A percentile compares a stretch with the other conserved stretches of the same genome.
phyloP scores from a whole-genome alignment of 1,284 basidiomycete genomes.

The Apiotrichum siamense region DNA sequence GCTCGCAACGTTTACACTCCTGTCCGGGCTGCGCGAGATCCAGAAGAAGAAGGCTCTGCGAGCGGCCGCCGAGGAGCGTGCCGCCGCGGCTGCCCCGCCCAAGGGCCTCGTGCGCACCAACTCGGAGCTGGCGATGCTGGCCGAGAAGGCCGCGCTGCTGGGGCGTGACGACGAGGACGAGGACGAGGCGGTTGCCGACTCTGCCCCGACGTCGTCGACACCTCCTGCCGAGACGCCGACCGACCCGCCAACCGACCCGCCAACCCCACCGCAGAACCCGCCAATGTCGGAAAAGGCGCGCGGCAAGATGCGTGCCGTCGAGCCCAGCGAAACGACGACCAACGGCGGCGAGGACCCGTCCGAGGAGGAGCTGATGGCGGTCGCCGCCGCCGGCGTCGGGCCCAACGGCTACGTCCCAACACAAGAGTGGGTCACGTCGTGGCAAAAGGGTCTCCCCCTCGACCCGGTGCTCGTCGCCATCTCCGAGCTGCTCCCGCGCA shows the following conservation, averaged over 20 bases:
- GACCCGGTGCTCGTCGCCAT: conserved; percentile 76
- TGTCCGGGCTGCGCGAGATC: conserved; percentile 75
- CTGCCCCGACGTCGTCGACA: neutral
- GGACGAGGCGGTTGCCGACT: conserved; percentile 13
- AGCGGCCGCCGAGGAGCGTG: conserved; percentile 24
- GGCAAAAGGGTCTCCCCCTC: conserved; percentile 57
- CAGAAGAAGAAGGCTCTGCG: conserved; percentile 64
- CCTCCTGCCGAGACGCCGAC: no score
- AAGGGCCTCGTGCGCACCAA: conserved; percentile 25
- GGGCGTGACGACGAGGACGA: conserved; percentile 28
- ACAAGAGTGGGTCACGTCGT: conserved; percentile 74
- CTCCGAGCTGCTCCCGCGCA: conserved; percentile 75
- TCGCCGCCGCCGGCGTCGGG: conserved; percentile 63
- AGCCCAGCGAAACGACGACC: conserved; percentile 45
- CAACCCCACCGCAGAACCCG: conserved; percentile 13
- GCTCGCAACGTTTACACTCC: conserved; percentile 79
- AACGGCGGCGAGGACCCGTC: conserved; percentile 46
- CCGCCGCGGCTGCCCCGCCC: conserved; percentile 20
- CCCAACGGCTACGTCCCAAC: conserved; percentile 86
- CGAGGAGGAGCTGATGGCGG: conserved; percentile 56
- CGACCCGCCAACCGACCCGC: neutral
- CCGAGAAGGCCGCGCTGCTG: conserved; percentile 42
- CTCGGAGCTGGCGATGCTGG: conserved; percentile 40
- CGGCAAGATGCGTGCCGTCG: conserved; percentile 68
- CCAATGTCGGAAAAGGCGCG: conserved; percentile 70